Base-by-base conservation (phyloP, 2,329 filamentous ascomycete genomes). In the Fusarium sp. region DNA sequence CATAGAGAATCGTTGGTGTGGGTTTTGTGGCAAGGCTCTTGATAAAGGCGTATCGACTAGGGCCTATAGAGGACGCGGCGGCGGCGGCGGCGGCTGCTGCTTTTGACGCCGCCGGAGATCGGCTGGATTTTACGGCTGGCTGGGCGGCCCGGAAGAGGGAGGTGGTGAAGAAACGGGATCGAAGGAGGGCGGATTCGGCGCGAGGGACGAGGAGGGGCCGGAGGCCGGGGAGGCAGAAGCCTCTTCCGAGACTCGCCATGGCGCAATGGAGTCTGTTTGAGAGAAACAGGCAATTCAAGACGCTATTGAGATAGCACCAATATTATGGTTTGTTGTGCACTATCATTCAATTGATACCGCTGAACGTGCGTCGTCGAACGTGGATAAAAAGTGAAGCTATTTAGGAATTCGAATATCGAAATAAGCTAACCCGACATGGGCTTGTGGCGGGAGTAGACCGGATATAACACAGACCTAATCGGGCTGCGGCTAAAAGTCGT, bases 1-100 rank as follows among this genome's bases (percentile, higher is more conserved):
- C 80, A 77, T 90, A 92, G 38, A 92, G 78, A 4, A 84, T 74
- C 8, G 88, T 86, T 6, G 83, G 80, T 2, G 79, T 75, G n/a
- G 79, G 70, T 61, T 84, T 83, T 54, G 78, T 77, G 13, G 84
- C 82, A 33, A 91, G 80, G 56, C 80, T 81, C 58, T 81, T 81
- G 67, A 81, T 79, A 74, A 82, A 86, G 49, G 75, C 79, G 67
- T 77, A 80, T 70, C 67, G 66, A 51, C 66, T 74, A 35, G 65
- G 69, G 9, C 67, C 61, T 52, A 57, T 57, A 53, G 61, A 54
- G 38, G 67, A 29, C 38, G 57, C 27, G 42, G 55, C 42, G 56
- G 49, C 37, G 46, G 36, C 36, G 48, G 62, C 54, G 5, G 49
- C 36, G 48, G 62, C 54, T 4, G 49, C 43, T 31, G 55, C 42